phyloP scores from a whole-genome alignment of 139 green algal species.

The Yamagishiella unicocca region DNA sequence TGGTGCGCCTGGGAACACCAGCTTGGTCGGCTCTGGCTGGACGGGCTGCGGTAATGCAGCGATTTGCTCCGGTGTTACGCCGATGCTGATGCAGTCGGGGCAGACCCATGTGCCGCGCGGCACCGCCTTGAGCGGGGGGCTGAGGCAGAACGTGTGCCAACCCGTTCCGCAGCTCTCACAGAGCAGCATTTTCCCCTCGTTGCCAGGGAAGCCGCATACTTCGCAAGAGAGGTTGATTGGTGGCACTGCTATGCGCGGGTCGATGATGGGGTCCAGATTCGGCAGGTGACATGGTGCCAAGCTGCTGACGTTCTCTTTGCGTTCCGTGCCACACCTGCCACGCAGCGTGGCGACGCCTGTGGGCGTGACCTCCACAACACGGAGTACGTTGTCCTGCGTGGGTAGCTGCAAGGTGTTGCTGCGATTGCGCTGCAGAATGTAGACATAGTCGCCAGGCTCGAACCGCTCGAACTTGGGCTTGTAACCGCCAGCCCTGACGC shows the following conservation, averaged over 20 bases:
- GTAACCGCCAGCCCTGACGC: constrained; percentile 19
- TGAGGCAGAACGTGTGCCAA: constrained; percentile 51
- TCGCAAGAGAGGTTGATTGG: neutral
- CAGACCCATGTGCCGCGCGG: constrained; percentile 58
- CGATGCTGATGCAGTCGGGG: neutral
- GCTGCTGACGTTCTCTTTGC: neutral
- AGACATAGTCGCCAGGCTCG: constrained; percentile 44
- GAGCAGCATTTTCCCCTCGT: constrained; percentile 57
- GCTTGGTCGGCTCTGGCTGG: neutral
- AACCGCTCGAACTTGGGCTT: neutral
- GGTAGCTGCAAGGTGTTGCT: constrained; percentile 7
- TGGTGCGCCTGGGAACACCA: neutral
- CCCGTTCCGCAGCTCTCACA: constrained; percentile 62
- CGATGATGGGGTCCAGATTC: neutral
- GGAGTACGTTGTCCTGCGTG: neutral
- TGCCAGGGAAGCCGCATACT: constrained; percentile 28
- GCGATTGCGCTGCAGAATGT: neutral
- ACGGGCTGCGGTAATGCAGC: neutral
- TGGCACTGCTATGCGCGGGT: neutral
- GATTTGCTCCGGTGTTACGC: neutral
- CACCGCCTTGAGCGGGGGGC: constrained; percentile 16
- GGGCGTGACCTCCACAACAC: neutral
- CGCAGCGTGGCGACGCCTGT: constrained; percentile 4
- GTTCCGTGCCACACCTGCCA: constrained; percentile 7
- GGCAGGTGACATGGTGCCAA: constrained; percentile 8